phyloP scores from a whole-genome alignment of 495 filamentous ascomycete species.

The Amorphotheca resinae region DNA sequence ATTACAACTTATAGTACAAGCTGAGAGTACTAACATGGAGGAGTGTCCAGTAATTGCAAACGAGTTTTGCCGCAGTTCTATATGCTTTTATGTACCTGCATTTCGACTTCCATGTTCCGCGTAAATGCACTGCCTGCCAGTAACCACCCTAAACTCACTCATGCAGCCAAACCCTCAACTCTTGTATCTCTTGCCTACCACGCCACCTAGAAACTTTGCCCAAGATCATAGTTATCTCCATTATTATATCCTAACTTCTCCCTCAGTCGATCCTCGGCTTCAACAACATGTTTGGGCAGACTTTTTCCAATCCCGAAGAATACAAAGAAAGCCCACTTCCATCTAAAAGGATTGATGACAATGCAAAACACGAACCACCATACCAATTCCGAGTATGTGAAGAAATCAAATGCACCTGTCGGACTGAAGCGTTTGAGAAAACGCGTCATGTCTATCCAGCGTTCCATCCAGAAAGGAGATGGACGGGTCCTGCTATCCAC shows the following conservation, averaged over 20 bases:
- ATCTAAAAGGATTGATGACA: slow-evolving; percentile 70
- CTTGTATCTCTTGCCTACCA: too few relatives aligned
- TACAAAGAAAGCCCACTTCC: slow-evolving; percentile 71
- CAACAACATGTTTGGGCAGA: slow-evolving; percentile 52
- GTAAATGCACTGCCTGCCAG: too few relatives aligned
- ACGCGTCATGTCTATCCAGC: slow-evolving; percentile 80
- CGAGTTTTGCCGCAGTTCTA: too few relatives aligned
- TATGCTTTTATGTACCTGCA: too few relatives aligned
- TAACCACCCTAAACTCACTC: too few relatives aligned
- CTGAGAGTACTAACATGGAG: too few relatives aligned
- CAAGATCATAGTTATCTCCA: slow-evolving; percentile 17
- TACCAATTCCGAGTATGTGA: slow-evolving; percentile 71
- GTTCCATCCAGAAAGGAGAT: slow-evolving; percentile 59
- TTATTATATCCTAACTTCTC: slow-evolving; percentile 29
- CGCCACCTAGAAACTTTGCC: slow-evolving; percentile 13
- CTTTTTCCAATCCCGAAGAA: slow-evolving; percentile 60
- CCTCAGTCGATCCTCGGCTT: slow-evolving; percentile 42
- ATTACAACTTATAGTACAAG: too few relatives aligned
- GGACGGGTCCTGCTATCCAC: slow-evolving; percentile 66
- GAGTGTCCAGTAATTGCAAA: too few relatives aligned
- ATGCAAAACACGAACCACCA: slow-evolving; percentile 80
- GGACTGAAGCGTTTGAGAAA: slow-evolving; percentile 56
- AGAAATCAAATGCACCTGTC: slow-evolving; percentile 70
- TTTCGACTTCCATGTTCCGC: too few relatives aligned
- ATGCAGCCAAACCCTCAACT: too few relatives aligned